Conservation (phyloP, 768 basidiomycete species). For the Trametes cingulata region DNA sequence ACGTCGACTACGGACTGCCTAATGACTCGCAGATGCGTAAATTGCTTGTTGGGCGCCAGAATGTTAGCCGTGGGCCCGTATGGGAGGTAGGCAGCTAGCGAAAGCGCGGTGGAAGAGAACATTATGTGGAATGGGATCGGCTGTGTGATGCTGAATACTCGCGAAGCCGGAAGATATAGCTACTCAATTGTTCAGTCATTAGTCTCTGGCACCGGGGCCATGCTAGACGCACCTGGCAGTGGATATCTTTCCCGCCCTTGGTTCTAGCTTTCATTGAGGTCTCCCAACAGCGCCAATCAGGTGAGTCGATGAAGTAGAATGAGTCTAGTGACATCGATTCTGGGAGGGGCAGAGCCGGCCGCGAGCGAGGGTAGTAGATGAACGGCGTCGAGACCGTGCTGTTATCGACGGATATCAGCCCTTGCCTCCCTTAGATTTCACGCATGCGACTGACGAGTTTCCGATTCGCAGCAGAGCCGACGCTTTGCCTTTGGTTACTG, state of each 20-base stretch:
- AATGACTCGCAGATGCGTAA: slow-evolving; percentile 60
- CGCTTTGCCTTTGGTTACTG: slow-evolving; percentile 56
- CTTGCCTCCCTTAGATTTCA: background rate
- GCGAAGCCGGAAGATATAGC: slow-evolving; percentile 58
- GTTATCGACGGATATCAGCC: background rate
- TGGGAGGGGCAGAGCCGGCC: slow-evolving; percentile 57
- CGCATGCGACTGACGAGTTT: slow-evolving; percentile 54
- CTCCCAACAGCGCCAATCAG: slow-evolving; percentile 54
- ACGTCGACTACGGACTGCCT: slow-evolving; percentile 72
- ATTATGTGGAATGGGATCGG: slow-evolving; percentile 69
- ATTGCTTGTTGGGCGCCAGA: slow-evolving; percentile 25
- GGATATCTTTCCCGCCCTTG: slow-evolving; percentile 31
- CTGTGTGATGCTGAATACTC: slow-evolving; percentile 57
- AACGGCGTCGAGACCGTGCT: slow-evolving; percentile 63
- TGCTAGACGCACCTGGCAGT: slow-evolving; percentile 35
- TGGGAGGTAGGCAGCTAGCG: slow-evolving; percentile 62
- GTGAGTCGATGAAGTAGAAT: slow-evolving; percentile 43
- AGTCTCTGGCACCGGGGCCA: background rate
- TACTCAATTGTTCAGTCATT: slow-evolving; percentile 9
- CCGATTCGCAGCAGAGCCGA: slow-evolving; percentile 50
- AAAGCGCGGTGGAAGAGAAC: slow-evolving; percentile 54
- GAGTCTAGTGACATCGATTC: slow-evolving; percentile 37
- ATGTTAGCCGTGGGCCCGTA: slow-evolving; percentile 48
- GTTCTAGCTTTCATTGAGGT: slow-evolving; percentile 33
- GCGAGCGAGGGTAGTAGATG: slow-evolving; percentile 64